Base-by-base conservation (phyloP, 139 green algal species). In the Trebouxia sp. region DNA sequence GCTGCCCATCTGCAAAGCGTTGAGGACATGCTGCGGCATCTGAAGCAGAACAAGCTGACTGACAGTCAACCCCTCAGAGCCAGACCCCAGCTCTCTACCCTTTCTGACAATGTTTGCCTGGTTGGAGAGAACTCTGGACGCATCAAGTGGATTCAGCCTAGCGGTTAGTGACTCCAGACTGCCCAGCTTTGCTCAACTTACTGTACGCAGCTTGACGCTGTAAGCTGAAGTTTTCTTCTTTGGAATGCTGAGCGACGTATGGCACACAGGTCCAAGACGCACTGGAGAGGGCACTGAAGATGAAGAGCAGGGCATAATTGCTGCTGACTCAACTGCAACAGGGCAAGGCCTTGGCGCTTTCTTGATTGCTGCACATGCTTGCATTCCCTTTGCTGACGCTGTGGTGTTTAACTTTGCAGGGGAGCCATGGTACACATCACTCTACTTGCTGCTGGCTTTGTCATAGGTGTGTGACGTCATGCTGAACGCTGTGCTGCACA, bases 391-490 rank as follows among this genome's bases (percentile, higher is more conserved):
- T 22, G 22, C 20, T 37, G 79, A 32, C 20, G 47, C 20, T 53
- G 2, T 26, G 3, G 3, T 53, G 47, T 53, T 14, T 51, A 8
- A n/a, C 22, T 6, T 14, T 79, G 79, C 79, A 88, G 86, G 39
- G 85, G 87, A 48, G 85, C 89, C 5, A 78, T 86, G 38, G 77
- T 98, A 82, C 82, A 89, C 48, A 87, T 98, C 69, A 97, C 93
- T 0, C 88, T 98, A 8, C 93, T 98, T 66, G 95, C 94, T 6
- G 92, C 95, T 20, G 94, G 94, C 51, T 98, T 97, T 56, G 84
- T 97, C 41, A 97, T 97, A 43, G 94, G 81, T 85, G 24, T 35
- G 43, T 32, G 14, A 48, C 28, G 50, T 58, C 50, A 5, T n/a
- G n/a, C n/a, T n/a, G n/a, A n/a, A n/a, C n/a, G n/a, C n/a, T n/a